These are phyloP conservation scores for Talaromyces sp. DNA, from an alignment of 2,329 filamentous ascomycete genomes.

Conservation along the genomic window DNA sequence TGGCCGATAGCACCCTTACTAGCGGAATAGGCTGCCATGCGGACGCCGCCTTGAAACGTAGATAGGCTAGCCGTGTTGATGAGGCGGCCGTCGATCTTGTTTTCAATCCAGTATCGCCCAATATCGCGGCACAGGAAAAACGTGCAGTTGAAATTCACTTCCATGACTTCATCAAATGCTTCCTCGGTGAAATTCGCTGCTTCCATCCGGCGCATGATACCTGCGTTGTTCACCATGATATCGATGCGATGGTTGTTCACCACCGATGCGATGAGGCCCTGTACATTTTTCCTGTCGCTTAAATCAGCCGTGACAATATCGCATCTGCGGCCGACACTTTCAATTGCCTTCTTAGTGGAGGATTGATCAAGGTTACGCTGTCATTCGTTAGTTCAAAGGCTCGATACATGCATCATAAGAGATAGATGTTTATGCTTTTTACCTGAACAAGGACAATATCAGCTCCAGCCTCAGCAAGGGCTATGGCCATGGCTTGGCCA, in stretches of 20 bases:
- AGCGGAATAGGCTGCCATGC: conserved; percentile 8
- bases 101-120: conserved; percentile 10
- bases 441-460: conserved; percentile 29
- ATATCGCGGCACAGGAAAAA: conserved; percentile 10
- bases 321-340: background rate
- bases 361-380: background rate
- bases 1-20: conserved; percentile 12
- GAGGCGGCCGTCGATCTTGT: conserved; percentile 6
- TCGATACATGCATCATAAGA: background rate
- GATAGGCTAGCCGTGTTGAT: conserved; percentile 14
- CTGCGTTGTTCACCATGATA: conserved; percentile 9
- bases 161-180: conserved; percentile 2
- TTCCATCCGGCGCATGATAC: conserved; percentile 5
- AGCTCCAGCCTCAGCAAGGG: conserved; percentile 19
- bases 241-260: background rate
- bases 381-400: background rate
- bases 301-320: background rate
- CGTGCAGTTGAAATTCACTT: conserved; percentile 7
- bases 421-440: background rate
- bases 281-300: background rate
- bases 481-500: conserved; percentile 33
- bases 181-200: background rate
- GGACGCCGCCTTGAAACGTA: conserved; percentile 15
- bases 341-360: background rate
- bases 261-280: background rate